Evolutionary conservation across 208 protist genomes (phyloP), one percentile per base, ranked within the genome.

Genomic region (Trypanosoma conorhini): DNA sequence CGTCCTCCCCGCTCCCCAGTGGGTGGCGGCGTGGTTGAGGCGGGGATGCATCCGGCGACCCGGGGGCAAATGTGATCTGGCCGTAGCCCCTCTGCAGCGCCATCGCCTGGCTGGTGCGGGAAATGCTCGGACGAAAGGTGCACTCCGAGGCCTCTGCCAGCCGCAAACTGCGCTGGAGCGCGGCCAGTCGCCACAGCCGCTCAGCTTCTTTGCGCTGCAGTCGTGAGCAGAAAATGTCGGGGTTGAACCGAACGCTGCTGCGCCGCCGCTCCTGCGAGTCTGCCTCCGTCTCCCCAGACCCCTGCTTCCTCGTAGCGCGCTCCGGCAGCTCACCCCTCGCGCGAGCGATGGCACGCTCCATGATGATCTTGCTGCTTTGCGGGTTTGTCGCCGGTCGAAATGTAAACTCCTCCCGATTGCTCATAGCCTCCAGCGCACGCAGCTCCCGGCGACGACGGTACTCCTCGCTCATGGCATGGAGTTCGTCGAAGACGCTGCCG

Each of bases 71-170:
- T 19, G 46, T 59, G 31, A 72, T 58, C 26, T 65, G 46, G 9
- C 59, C 57, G 33, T 72, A 72, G 12, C 67, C 67, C 48, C 60
- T 63, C n/a, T 72, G 67, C 35, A 50, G 26, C 35, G 67, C 59
- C 12, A 72, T 72, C 24, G n/a, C 19, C n/a, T 50, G 13, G 51
- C 58, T 72, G 21, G 48, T 46, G 21, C 67, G 74, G 3, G 79
- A 68, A 2, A 84, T 67, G n/a, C 40, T n/a, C 15, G 79, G 79
- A 12, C 73, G 73, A 69, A 84, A 84, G 13, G 79, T 84, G 70
- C 79, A 84, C 61, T 67, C 24, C 30, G 13, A 31, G 26, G 57
- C 42, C 28, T 80, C 70, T 21, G 73, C 61, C 42, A 52, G 35
- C 15, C 50, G 52, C 31, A 56, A 44, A 19, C 64, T 33, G 21